Percentiles rank a stretch among this genome's conserved stretches.
Evolutionary conservation across 805 yeast species (phyloP).

Genomic region (Barnettozyma siamensis): DNA sequence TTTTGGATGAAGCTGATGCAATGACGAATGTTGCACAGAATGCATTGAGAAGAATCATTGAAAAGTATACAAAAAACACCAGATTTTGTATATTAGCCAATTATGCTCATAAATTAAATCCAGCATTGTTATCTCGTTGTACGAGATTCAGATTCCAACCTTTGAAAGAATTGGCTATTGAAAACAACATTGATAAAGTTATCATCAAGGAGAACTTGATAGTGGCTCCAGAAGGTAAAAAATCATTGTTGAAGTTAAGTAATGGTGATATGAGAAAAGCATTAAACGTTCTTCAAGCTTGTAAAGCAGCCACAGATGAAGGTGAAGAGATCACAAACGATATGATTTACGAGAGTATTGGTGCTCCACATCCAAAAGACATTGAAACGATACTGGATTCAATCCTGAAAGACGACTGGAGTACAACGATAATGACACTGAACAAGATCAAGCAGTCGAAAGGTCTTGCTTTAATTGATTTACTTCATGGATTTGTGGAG

Average conservation of each 20-base stretch:
- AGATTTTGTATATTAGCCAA: slow-evolving; percentile 93
- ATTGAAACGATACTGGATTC: slow-evolving; percentile 70
- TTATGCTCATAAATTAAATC: slow-evolving; percentile 91
- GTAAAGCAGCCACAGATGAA: slow-evolving; percentile 68
- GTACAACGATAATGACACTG: slow-evolving; percentile 64
- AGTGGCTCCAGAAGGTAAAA: slow-evolving; percentile 52
- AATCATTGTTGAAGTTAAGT: slow-evolving; percentile 64
- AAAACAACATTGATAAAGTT: slow-evolving; percentile 62
- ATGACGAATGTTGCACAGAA: slow-evolving; percentile 86
- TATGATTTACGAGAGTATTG: slow-evolving; percentile 89
- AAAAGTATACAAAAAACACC: slow-evolving; percentile 90
- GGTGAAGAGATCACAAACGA: slow-evolving; percentile 58
- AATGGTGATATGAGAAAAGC: slow-evolving; percentile 97
- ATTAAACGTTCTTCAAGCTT: slow-evolving; percentile 88
- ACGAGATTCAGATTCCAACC: slow-evolving; percentile 94
- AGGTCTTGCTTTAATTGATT: slow-evolving; percentile 87
- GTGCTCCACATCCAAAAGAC: slow-evolving; percentile 90
- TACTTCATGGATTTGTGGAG: slow-evolving; percentile 70
- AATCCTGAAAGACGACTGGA: slow-evolving; percentile 84
- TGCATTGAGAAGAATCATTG: slow-evolving; percentile 74
- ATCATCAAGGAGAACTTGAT: slow-evolving; percentile 60
- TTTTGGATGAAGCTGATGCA: slow-evolving; percentile 96
- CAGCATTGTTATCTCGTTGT: slow-evolving; percentile 91
- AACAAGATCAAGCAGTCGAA: slow-evolving; percentile 58
- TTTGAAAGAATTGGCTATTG: slow-evolving; percentile 58